These are phyloP conservation scores for Conringia planisiliqua DNA, from an alignment of 345 rosid species.

Conservation along the genomic window DNA sequence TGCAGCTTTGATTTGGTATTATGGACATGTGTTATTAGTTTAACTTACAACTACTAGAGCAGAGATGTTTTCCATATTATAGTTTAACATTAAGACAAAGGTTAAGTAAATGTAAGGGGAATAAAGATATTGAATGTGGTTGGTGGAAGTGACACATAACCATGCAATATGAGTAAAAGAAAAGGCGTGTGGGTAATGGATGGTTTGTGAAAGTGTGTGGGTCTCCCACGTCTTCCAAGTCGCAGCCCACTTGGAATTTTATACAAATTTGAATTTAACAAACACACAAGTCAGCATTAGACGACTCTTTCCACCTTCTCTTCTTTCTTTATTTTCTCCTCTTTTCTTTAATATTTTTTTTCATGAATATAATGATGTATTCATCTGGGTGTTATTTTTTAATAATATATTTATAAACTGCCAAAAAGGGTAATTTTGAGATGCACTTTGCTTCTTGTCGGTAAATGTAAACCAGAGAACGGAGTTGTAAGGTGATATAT, in stretches of 20 bases:
- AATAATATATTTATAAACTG: neutral
- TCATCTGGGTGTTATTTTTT: neutral
- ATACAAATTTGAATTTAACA: conserved; percentile 16
- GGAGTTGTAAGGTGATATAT: neutral
- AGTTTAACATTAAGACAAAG: neutral
- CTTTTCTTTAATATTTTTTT: neutral
- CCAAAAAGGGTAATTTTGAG: neutral
- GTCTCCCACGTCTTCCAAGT: conserved; percentile 30
- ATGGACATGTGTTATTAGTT: no score
- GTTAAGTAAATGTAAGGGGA: conserved; percentile 22
- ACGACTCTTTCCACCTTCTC: conserved; percentile 27
- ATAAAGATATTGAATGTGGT: conserved; percentile 16
- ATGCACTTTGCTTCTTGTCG: conserved; percentile 18
- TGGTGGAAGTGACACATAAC: conserved; percentile 33
- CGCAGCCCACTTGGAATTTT: conserved; percentile 35
- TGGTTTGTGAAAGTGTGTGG: conserved; percentile 29
- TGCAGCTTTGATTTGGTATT: neutral
- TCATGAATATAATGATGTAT: neutral
- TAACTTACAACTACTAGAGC: neutral
- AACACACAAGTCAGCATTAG: conserved; percentile 34
- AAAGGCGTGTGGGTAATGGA: conserved; percentile 22
- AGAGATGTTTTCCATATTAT: neutral
- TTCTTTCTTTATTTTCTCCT: conserved; percentile 6
- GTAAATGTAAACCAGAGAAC: conserved; percentile 2
- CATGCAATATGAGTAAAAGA: conserved; percentile 7